Conservation (phyloP, 768 basidiomycete genomes). For the Boletus patriciae region DNA sequence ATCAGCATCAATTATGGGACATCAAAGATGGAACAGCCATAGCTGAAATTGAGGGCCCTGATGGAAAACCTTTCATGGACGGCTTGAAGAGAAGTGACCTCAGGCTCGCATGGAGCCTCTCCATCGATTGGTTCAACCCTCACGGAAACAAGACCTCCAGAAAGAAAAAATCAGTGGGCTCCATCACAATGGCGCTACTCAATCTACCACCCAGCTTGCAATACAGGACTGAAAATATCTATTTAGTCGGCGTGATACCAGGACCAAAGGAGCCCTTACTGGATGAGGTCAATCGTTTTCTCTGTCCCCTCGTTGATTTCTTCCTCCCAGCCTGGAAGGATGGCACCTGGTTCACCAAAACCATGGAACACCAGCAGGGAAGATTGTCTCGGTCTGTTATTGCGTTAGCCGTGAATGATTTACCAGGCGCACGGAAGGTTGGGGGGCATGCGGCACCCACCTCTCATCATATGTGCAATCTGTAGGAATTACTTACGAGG, state of each 20-base stretch:
- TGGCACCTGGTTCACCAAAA: conserved; percentile 19
- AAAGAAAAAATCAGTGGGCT: conserved; percentile 11
- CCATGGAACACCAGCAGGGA: too few relatives aligned
- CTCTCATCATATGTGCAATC: too few relatives aligned
- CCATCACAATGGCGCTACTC: conserved; percentile 16
- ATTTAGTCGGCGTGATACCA: conserved; percentile 37
- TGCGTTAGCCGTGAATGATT: too few relatives aligned
- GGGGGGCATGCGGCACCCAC: too few relatives aligned
- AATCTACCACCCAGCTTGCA: conserved; percentile 20
- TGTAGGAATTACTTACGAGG: too few relatives aligned
- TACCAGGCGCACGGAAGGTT: too few relatives aligned
- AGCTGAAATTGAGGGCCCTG: neutral
- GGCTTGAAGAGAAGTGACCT: conserved; percentile 6
- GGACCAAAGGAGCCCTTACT: conserved; percentile 34
- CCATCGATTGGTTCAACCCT: conserved; percentile 31
- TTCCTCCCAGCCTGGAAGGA: conserved; percentile 33
- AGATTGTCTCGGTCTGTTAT: too few relatives aligned
- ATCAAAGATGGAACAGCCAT: neutral
- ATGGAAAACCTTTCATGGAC: neutral
- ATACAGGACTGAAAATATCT: conserved; percentile 36
- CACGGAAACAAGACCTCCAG: conserved; percentile 21
- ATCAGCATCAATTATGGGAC: neutral
- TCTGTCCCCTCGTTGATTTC: conserved; percentile 35
- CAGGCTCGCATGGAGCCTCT: conserved; percentile 24
- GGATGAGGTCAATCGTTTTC: conserved; percentile 30